These are phyloP conservation scores for Xylogone sp. DNA, from an alignment of 2,329 filamentous ascomycete species.

Conservation along the genomic window DNA sequence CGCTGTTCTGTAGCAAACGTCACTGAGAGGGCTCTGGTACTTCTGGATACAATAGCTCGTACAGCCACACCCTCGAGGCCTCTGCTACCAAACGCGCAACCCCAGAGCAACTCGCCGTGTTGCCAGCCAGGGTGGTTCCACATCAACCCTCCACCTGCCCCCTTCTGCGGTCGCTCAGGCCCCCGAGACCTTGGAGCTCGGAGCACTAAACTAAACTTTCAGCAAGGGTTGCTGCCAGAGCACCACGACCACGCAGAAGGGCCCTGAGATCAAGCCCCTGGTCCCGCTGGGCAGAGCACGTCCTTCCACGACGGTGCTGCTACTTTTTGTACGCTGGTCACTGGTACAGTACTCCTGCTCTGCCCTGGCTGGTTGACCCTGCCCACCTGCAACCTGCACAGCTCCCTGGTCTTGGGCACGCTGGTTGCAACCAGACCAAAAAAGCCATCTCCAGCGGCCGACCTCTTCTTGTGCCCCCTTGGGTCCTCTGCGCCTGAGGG, in stretches of 20 bases:
- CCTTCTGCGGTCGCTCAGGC: conserved; percentile 1
- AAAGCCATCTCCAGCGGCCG: not conserved
- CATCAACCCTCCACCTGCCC: not conserved
- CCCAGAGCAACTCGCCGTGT: not conserved
- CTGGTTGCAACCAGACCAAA: not conserved
- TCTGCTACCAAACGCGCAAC: not conserved
- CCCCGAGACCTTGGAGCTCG: conserved; percentile 12
- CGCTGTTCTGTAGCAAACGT: too few relatives aligned
- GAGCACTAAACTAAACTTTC: conserved; percentile 18
- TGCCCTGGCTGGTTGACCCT: not conserved
- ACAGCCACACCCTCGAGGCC: too few relatives aligned
- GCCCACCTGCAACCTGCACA: not conserved
- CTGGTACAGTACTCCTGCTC: too few relatives aligned
- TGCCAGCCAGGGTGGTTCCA: not conserved
- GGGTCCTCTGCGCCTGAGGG: not conserved
- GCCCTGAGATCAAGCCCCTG: conserved; percentile 14
- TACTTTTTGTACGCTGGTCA: too few relatives aligned
- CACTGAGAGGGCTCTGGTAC: too few relatives aligned
- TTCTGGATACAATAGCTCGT: too few relatives aligned
- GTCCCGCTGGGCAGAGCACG: conserved; percentile 7
- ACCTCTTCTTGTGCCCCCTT: not conserved
- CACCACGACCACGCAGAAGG: conserved; percentile 8
- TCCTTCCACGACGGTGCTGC: not conserved
- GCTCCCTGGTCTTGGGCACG: not conserved
- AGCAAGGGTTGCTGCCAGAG: conserved; percentile 17